These are phyloP conservation scores for Fusarium oxysporum DNA, from an alignment of 2,329 filamentous ascomycete species.

Conservation along the genomic window DNA sequence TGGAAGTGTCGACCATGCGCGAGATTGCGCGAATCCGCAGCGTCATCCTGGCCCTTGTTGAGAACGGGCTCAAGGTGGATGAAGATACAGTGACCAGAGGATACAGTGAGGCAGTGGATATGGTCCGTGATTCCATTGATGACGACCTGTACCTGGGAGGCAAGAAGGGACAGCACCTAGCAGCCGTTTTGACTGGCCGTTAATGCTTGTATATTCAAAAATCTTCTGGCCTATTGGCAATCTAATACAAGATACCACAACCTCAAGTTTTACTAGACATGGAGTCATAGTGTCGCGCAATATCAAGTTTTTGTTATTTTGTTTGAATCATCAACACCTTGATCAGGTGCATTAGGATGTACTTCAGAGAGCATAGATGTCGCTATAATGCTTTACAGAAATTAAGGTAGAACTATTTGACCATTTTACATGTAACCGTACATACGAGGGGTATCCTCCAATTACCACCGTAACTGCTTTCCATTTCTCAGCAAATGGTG, in stretches of 20 bases:
- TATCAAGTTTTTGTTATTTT: neutral
- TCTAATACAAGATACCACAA: slow-evolving; percentile 38
- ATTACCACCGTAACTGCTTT: neutral
- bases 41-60: slow-evolving; percentile 84
- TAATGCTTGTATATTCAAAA: slow-evolving; percentile 18
- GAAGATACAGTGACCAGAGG: slow-evolving; percentile 87
- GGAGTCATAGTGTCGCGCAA: neutral
- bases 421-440: neutral
- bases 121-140: slow-evolving; percentile 71
- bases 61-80: slow-evolving; percentile 85
- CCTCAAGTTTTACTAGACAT: neutral
- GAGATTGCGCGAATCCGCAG: slow-evolving; percentile 89
- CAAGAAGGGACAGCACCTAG: slow-evolving; percentile 64
- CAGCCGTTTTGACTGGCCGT: slow-evolving; percentile 51
- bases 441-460: neutral
- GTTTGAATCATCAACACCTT: neutral
- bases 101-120: slow-evolving; percentile 84
- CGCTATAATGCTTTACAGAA: slow-evolving; percentile 14
- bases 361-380: neutral
- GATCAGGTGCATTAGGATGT: neutral
- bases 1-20: slow-evolving; percentile 79
- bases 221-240: neutral
- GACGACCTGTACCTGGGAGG: slow-evolving; percentile 72
- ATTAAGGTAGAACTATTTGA: neutral
- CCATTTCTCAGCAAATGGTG: neutral